phyloP scores from a whole-genome alignment of 495 filamentous ascomycete species.

The Parathielavia appendiculata region DNA sequence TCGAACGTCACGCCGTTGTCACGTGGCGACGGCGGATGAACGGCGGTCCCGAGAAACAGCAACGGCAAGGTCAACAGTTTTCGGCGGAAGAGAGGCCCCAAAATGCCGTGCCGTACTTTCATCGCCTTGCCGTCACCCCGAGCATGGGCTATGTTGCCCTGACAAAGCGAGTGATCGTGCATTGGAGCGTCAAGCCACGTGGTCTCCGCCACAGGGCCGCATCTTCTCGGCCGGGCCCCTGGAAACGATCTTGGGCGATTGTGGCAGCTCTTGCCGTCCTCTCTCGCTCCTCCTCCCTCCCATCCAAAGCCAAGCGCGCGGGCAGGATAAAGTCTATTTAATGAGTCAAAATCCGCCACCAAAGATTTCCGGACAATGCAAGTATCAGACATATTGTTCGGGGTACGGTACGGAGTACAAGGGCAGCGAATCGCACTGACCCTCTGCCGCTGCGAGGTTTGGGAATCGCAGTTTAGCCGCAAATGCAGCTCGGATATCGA shows the following conservation, averaged over 20 bases:
- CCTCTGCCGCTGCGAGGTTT: not conserved
- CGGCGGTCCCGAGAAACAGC: constrained; percentile 3
- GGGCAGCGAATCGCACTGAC: no score
- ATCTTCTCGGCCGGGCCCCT: not conserved
- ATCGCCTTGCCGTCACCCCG: constrained; percentile 19
- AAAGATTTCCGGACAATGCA: not conserved
- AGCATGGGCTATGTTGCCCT: not conserved
- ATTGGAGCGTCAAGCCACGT: not conserved
- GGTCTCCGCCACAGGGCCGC: not conserved
- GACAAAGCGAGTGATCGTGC: constrained; percentile 2
- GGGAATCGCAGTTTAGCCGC: not conserved
- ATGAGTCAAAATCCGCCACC: not conserved
- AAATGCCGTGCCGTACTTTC: no score
- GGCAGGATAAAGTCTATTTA: constrained; percentile 6
- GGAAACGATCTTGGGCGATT: not conserved
- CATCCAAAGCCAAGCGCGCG: not conserved
- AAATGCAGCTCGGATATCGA: constrained; percentile 11
- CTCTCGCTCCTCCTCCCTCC: not conserved
- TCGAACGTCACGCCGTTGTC: constrained; percentile 9
- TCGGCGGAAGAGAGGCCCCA: constrained; percentile 10
- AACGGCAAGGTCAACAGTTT: constrained; percentile 7
- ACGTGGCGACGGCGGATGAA: not conserved
- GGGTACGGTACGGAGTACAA: no score
- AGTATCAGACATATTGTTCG: not conserved
- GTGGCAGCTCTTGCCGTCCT: not conserved